A percentile compares a stretch with the other conserved stretches of the same genome.
Evolutionary conservation across 2,329 filamentous ascomycete genomes (phyloP).

Genomic region (Diaporthe destruens): DNA sequence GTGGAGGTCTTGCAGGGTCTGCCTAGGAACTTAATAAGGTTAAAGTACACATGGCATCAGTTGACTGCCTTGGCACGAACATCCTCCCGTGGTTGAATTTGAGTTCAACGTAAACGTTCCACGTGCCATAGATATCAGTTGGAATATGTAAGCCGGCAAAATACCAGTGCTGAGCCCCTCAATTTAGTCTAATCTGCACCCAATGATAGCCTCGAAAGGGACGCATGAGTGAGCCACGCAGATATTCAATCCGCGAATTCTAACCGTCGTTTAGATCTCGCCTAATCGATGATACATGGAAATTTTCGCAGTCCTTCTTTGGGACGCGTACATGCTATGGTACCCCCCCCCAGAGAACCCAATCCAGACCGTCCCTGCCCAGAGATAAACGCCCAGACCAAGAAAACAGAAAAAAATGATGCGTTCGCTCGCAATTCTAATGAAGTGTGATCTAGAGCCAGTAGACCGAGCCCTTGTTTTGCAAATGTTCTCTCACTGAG

Average conservation of each 20-base stretch:
- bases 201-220: not conserved
- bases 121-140: no score
- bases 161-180: not conserved
- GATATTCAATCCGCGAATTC: conserved; percentile 4
- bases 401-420: not conserved
- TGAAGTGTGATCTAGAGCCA: conserved; percentile 10
- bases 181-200: not conserved
- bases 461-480: not conserved
- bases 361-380: not conserved
- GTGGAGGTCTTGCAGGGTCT: not conserved
- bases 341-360: not conserved
- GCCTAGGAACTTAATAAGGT: no score
- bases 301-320: conserved; percentile 29
- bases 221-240: not conserved
- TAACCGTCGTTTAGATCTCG: conserved; percentile 18
- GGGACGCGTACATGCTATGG: conserved; percentile 36
- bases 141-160: no score
- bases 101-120: not conserved
- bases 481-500: not conserved
- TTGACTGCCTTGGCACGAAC: not conserved
- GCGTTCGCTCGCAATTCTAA: conserved; percentile 17
- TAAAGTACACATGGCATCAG: not conserved
- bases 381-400: conserved; percentile 28
- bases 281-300: conserved; percentile 23
- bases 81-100: not conserved